Evolutionary conservation across 2,329 filamentous ascomycete genomes (phyloP).

Genomic region (Penicillium sp.): DNA sequence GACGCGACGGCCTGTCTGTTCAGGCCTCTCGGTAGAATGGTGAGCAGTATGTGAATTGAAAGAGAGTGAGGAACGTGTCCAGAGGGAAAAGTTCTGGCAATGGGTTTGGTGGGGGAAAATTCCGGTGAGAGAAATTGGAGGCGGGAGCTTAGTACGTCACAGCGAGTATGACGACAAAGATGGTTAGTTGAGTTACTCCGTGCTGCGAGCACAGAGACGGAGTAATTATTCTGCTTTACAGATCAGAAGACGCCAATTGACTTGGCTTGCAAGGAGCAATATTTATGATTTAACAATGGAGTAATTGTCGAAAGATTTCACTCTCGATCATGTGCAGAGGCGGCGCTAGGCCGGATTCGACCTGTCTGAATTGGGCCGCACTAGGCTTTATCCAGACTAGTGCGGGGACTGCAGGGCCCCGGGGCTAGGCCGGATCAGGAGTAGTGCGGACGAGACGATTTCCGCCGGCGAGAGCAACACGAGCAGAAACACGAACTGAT

Average conservation of each 20-base stretch:
- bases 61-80: neutral
- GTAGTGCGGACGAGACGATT: neutral
- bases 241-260: neutral
- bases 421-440: neutral
- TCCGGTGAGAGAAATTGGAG: conserved; percentile 39
- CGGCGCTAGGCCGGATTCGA: no score
- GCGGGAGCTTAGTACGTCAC: conserved; percentile 15
- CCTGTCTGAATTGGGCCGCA: neutral
- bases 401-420: neutral
- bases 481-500: no score
- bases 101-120: conserved; percentile 22
- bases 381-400: neutral
- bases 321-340: neutral
- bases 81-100: conserved; percentile 16
- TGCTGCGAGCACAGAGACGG: neutral
- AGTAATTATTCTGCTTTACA: neutral
- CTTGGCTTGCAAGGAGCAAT: no score
- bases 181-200: neutral
- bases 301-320: neutral
- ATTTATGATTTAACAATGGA: no score
- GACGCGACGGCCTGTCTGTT: neutral
- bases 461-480: neutral
- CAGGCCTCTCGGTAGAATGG: neutral
- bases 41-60: neutral
- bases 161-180: conserved; percentile 11